Percentiles rank a stretch among this genome's conserved stretches.
Conservation (phyloP, 495 filamentous ascomycete species). For the Geoglossum glabrum region DNA sequence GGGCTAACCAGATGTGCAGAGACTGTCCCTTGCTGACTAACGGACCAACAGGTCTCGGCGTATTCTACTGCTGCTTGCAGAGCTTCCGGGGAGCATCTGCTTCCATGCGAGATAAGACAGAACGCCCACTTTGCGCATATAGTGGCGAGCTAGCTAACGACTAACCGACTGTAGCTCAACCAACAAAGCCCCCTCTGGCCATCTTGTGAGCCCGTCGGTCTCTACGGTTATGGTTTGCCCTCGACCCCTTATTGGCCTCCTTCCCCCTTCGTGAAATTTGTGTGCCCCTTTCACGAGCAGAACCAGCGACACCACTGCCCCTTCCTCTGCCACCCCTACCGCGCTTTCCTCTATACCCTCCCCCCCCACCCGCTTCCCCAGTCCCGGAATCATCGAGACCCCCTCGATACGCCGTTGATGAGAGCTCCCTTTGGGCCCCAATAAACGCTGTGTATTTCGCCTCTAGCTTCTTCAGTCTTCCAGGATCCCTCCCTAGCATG, state of each 20-base stretch:
- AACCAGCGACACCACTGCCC: conserved; percentile 35
- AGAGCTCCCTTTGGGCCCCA: conserved; percentile 38
- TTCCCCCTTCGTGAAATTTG: conserved; percentile 34
- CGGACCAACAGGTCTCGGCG: no score
- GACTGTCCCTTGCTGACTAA: no score
- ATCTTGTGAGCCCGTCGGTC: conserved; percentile 25
- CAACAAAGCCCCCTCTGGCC: conserved; percentile 15
- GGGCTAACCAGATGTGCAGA: no score
- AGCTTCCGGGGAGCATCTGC: no score
- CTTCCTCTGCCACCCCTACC: conserved; percentile 31
- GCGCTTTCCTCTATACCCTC: conserved; percentile 20
- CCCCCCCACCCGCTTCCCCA: conserved; percentile 17
- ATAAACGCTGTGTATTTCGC: conserved; percentile 37
- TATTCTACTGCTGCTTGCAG: no score
- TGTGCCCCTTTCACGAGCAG: conserved; percentile 35
- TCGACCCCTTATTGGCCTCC: conserved; percentile 35
- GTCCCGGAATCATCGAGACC: conserved; percentile 23
- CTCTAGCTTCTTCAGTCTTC: conserved; percentile 42
- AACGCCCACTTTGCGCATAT: no score
- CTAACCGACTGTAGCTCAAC: no score
- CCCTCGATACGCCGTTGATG: conserved; percentile 39
- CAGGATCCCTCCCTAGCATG: conserved; percentile 58
- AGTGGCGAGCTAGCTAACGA: no score
- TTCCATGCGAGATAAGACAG: neutral
- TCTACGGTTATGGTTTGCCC: conserved; percentile 24